Percentiles rank a stretch among this genome's conserved stretches.
Evolutionary conservation across 2,329 filamentous ascomycete species (phyloP).

Genomic region (Aspergillus fijiensis): DNA sequence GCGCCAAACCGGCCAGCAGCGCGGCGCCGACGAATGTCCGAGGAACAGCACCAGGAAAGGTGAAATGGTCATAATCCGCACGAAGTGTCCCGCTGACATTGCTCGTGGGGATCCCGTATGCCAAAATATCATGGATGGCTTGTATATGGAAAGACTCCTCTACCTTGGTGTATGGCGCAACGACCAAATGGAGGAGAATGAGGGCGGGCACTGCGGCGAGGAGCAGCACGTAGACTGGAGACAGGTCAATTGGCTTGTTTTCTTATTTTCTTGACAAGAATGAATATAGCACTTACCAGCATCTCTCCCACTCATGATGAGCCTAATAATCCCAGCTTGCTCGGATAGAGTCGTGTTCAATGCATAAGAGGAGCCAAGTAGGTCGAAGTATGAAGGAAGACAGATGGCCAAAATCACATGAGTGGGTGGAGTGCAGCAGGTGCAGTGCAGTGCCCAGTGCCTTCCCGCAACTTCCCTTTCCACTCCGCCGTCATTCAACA

Average conservation of each 20-base stretch:
- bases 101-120: conserved; percentile 69
- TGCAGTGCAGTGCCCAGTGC: not conserved
- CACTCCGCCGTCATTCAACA: not conserved
- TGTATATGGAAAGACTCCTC: conserved; percentile 99
- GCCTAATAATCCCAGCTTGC: not conserved
- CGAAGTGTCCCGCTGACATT: conserved; percentile 57
- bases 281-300: conserved; percentile 10
- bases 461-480: conserved; percentile 9
- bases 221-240: conserved; percentile 24
- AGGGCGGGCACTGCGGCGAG: conserved; percentile 60
- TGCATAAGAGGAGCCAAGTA: not conserved
- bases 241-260: not conserved
- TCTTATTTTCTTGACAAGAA: not conserved
- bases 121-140: conserved; percentile 83
- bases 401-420: conserved; percentile 1
- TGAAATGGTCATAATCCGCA: conserved; percentile 78
- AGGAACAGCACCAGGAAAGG: conserved; percentile 87
- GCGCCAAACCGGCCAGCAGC: conserved; percentile 69
- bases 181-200: conserved; percentile 66
- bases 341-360: not conserved
- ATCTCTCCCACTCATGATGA: conserved; percentile 26
- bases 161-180: conserved; percentile 91
- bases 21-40: conserved; percentile 84
- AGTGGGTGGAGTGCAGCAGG: not conserved
- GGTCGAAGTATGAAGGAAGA: not conserved